These are phyloP conservation scores for Acanthamoeba lenticulata DNA, from an alignment of 208 protist genomes.

Conservation along the genomic window DNA sequence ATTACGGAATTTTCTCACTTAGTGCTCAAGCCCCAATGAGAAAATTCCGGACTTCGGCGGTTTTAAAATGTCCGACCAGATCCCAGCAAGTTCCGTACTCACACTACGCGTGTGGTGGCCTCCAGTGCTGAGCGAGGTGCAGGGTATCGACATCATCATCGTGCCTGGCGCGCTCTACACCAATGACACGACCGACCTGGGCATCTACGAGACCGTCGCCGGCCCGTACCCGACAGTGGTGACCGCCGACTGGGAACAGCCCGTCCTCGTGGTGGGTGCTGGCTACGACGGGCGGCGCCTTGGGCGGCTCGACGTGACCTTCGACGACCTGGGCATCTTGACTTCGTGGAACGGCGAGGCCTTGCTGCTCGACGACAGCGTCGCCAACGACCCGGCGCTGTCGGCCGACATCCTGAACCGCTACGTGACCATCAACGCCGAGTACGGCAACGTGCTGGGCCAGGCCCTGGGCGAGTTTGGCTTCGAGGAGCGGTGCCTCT, in stretches of 20 bases:
- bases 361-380: neutral
- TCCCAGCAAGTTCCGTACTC: no score
- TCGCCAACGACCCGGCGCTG: neutral
- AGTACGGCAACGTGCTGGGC: neutral
- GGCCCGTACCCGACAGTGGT: constrained; percentile 14
- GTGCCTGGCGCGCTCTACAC: constrained; percentile 32
- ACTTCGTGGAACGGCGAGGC: constrained; percentile 7
- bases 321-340: neutral
- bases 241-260: neutral
- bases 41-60: no score
- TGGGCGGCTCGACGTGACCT: constrained; percentile 19
- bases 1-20: no score
- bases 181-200: constrained; percentile 8
- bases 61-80: no score
- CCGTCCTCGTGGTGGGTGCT: constrained; percentile 1
- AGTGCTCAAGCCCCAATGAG: no score
- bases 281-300: constrained; percentile 28
- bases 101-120: no score
- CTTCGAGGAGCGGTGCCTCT: constrained; percentile 41
- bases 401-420: neutral
- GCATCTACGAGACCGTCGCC: neutral
- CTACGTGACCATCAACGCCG: neutral
- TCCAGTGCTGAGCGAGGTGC: constrained; percentile 10
- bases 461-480: neutral
- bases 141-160: constrained; percentile 50